These are phyloP conservation scores for Ophiostoma perfectum DNA, from an alignment of 2,329 filamentous ascomycete genomes.

Conservation along the genomic window DNA sequence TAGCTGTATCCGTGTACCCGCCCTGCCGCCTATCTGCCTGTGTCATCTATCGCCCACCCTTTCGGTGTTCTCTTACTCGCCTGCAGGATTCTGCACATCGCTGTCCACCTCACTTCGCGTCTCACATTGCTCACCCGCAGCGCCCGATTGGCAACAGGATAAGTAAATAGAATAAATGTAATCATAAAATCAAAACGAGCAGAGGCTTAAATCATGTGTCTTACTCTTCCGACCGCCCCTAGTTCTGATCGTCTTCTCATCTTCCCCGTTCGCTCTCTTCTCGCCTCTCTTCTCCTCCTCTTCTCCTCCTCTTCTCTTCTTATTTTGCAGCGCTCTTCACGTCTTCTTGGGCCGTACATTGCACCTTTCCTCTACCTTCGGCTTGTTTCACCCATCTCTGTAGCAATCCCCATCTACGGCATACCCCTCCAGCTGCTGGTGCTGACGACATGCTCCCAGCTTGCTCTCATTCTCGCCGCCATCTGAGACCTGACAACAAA, in stretches of 20 bases:
- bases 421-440: slow-evolving; percentile 1
- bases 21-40: neutral
- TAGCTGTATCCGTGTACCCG: no score
- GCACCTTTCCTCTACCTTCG: neutral
- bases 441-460: slow-evolving; percentile 1
- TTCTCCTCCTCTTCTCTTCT: neutral
- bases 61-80: neutral
- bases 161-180: neutral
- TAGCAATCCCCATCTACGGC: neutral
- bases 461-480: neutral
- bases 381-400: neutral
- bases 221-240: neutral
- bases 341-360: neutral
- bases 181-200: neutral
- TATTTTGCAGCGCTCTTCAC: neutral
- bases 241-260: neutral
- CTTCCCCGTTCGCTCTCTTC: neutral
- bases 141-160: slow-evolving; percentile 9
- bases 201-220: neutral
- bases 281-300: neutral
- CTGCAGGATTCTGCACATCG: neutral
- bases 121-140: slow-evolving; percentile 11
- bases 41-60: neutral
- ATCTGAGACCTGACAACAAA: slow-evolving; percentile 11
- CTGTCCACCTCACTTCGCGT: neutral